Evolutionary conservation across 2,329 filamentous ascomycete species (phyloP).

Genomic region (Pseudogymnoascus sp.): DNA sequence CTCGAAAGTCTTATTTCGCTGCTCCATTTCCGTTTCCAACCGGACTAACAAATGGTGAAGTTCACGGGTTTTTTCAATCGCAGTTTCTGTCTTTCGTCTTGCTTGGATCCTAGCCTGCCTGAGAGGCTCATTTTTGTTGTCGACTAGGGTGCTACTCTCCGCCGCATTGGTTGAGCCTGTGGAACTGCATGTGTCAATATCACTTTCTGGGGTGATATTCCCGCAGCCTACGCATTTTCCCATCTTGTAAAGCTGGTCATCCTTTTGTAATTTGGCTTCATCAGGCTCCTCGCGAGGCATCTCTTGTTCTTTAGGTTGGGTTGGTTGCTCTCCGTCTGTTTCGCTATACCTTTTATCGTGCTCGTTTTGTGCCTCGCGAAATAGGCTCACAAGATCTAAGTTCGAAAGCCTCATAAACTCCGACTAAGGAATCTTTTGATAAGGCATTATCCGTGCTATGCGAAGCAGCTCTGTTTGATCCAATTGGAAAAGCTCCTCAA

Average conservation of each 20-base stretch:
- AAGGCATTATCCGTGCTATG: not conserved
- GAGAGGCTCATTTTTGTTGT: not conserved
- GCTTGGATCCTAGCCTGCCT: not conserved
- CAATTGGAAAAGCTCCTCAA: not conserved
- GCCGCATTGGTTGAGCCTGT: not conserved
- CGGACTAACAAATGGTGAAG: not conserved
- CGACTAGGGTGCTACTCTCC: not conserved
- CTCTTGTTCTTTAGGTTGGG: not conserved
- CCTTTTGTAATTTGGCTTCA: not conserved
- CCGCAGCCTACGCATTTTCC: not conserved
- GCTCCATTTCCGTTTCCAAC: not conserved
- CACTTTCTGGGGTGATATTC: not conserved
- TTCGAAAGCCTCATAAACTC: not conserved
- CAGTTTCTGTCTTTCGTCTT: not conserved
- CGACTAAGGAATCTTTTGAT: not conserved
- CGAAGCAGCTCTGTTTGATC: not conserved
- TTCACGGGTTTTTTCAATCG: not conserved
- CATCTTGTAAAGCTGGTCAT: not conserved
- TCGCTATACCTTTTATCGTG: not conserved
- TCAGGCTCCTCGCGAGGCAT: not conserved
- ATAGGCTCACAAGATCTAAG: not conserved
- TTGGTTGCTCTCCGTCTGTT: not conserved
- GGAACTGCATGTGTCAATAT: not conserved
- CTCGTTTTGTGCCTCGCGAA: not conserved
- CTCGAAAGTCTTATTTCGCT: too few relatives aligned